Evolutionary conservation across 805 yeast species (phyloP), one percentile per base, ranked within the genome.

Genomic region (Limtongia smithiae): DNA sequence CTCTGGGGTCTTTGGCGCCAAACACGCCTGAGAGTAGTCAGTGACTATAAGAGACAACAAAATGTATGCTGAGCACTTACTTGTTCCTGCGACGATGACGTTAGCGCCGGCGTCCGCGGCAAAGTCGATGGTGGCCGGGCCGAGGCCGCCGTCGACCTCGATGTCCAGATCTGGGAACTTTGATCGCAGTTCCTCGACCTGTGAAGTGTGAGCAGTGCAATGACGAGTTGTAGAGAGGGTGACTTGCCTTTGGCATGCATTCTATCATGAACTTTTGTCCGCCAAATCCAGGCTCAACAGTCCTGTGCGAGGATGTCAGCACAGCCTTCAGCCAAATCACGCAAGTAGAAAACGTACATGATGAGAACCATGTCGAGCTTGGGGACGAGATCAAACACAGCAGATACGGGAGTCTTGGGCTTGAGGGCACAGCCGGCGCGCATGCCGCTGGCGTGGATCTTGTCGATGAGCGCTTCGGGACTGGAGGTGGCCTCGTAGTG

Each of bases 31-130:
- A 12, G 8, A 17, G 21, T 6, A 14, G 27, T 18, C 17, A 20
- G 22, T 28, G 5, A n/a, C 11, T 7, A 9, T 41, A 11, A 5
- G 20, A 18, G 7, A 6, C 27, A 31, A 41, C 11, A 7, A 31
- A 2, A n/a, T 11, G 7, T 6, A 6, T 20, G 3, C 15, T 14
- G 25, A 5, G 22, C 8, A 24, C 48, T 4, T 42, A 48, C 57
- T 48, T 6, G 60, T 91, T 39, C 98, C 98, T 3, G 98, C 97
- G 41, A 93, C 98, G 64, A 93, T 89, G 41, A 90, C 96, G 64
- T 93, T 93, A 44, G 98, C 98, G 48, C 98, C 98, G 9, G 97
- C 97, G 46, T 79, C 76, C n/a, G 97, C 96, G 36, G 97, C 97
- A 17, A 73, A 76, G 46, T 81, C 84, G 41, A 91, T 82, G 1